Conservation (phyloP, 2,329 filamentous ascomycete genomes). For the Botryotinia narcissicola region DNA sequence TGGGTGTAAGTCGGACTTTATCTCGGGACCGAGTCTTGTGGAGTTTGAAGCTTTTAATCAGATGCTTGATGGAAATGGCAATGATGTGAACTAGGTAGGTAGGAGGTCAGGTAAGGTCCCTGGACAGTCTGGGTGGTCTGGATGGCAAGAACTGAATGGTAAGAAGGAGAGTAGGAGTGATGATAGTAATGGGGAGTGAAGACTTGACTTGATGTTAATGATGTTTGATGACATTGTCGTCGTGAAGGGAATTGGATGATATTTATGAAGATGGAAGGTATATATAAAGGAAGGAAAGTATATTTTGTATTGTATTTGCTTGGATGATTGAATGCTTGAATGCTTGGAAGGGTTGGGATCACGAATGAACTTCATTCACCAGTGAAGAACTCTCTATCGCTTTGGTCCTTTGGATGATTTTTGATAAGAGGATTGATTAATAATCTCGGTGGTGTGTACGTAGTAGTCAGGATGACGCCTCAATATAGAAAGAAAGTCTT, state of each 20-base stretch:
- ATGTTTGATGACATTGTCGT: not conserved
- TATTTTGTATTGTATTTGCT: not conserved
- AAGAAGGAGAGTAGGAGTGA: not conserved
- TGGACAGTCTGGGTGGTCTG: not conserved
- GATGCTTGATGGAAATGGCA: not conserved
- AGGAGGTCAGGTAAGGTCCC: not conserved
- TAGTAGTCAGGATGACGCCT: not conserved
- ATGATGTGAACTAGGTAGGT: not conserved
- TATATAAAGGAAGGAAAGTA: too few relatives aligned
- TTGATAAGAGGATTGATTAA: not conserved
- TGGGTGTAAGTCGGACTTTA: not conserved
- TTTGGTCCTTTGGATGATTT: not conserved
- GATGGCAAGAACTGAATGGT: not conserved
- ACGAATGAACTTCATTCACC: not conserved
- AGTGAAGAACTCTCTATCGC: too few relatives aligned
- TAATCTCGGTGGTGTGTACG: not conserved
- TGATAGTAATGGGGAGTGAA: too few relatives aligned
- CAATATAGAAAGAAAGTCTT: not conserved
- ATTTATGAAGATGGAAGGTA: not conserved
- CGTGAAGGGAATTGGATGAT: not conserved
- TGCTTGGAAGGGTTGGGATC: not conserved
- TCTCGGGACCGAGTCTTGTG: not conserved
- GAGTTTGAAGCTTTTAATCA: not conserved
- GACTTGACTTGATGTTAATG: not conserved
- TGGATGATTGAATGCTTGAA: not conserved